Evolutionary conservation across 768 basidiomycete species (phyloP), one percentile per base, ranked within the genome.

Genomic region (Hydnomerulius pinastri): DNA sequence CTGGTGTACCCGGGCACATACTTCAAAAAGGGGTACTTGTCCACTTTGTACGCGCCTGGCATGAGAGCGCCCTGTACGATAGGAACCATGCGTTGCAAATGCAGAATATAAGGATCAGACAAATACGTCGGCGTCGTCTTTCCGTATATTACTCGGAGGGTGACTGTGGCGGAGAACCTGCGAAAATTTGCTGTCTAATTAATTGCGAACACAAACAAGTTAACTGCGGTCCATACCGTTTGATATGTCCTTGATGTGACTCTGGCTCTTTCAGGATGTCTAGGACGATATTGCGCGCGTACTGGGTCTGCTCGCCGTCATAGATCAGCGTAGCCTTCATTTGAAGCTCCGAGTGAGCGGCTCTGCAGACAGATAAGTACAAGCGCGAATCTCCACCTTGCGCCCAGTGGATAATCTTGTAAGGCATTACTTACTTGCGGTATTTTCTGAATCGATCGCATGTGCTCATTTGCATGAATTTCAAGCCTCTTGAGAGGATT

Each of bases 381-480:
- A 0, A 35, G 33, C n/a, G 6, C 33, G 18, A 17, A 11, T 35
- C 23, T 43, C 12, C 29, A 42, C 1, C 7, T n/a, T n/a, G n/a
- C n/a, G n/a, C 17, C 10, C 6, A 17, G 7, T 35, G 4, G 4
- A 17, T 17, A 17, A 11, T 9, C 25, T 12, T 2, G 29, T 10
- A 13, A 27, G 12, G 10, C n/a, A 6, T 24, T n/a, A 10, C 50
- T 13, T 33, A 79, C 78, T 75, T 74, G 47, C 81, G 70, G 69
- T 80, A 76, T 60, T 77, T 80, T 66, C 77, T 77, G 55, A 81
- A 77, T 25, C 77, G 64, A 15, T 79, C 79, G 0, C 80, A 79
- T 2, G 72, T 72, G 0, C 75, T 71, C 4, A 77, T 78, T 15
- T 80, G 65, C 33, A 81, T 51, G 17, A 77, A 69, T 18, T 80